Evolutionary conservation across 768 basidiomycete genomes (phyloP).

Genomic region (Phlegmacium glaucopus): DNA sequence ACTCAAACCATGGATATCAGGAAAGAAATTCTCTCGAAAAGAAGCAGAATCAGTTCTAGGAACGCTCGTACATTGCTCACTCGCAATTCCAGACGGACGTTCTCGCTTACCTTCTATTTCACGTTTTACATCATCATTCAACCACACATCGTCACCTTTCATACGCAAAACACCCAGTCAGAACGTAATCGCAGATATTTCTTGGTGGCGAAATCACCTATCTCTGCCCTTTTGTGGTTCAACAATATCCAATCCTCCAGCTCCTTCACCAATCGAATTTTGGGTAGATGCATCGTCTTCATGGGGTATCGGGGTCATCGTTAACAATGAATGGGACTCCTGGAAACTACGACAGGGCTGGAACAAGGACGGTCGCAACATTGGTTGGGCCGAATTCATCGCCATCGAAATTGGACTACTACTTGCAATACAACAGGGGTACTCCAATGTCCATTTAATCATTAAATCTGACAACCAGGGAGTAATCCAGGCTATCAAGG

Average conservation of each 20-base stretch:
- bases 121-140: slow-evolving; percentile 23
- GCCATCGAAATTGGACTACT: slow-evolving; percentile 33
- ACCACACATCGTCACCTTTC: slow-evolving; percentile 7
- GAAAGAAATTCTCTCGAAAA: slow-evolving; percentile 6
- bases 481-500: slow-evolving; percentile 21
- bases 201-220: slow-evolving; percentile 23
- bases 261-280: slow-evolving; percentile 8
- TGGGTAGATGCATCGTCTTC: slow-evolving; percentile 36
- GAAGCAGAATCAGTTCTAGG: slow-evolving; percentile 27
- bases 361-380: slow-evolving; percentile 25
- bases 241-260: slow-evolving; percentile 8
- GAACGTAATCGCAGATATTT: slow-evolving; percentile 15
- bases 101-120: slow-evolving; percentile 27
- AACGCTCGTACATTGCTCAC: slow-evolving; percentile 32
- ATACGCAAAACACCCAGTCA: slow-evolving; percentile 9
- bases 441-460: slow-evolving; percentile 21
- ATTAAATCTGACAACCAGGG: slow-evolving; percentile 36
- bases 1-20: slow-evolving; percentile 16
- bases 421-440: slow-evolving; percentile 15
- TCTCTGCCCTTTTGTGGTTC: slow-evolving; percentile 9
- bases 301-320: slow-evolving; percentile 33
- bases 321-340: slow-evolving; percentile 27
- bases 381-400: slow-evolving; percentile 41
- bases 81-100: slow-evolving; percentile 27
- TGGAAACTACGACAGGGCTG: slow-evolving; percentile 27